Conservation (phyloP, 2,329 filamentous ascomycete genomes). For the Exophiala bonariae region DNA sequence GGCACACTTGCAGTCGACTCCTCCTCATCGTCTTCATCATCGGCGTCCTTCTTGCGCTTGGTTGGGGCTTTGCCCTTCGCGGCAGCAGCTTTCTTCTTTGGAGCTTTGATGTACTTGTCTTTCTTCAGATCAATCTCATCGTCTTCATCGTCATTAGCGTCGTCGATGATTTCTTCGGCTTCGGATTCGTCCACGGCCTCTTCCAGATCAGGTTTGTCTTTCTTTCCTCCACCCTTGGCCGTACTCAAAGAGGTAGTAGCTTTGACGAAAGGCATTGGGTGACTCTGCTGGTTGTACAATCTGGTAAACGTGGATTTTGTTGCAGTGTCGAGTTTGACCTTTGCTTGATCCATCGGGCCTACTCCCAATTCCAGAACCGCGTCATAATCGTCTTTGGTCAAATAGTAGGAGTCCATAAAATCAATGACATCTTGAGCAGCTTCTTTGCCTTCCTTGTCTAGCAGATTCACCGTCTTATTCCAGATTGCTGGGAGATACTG, state of each 20-base stretch:
- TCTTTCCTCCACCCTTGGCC: slow-evolving; percentile 58
- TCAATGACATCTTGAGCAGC: slow-evolving; percentile 80
- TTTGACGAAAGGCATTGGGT: slow-evolving; percentile 96
- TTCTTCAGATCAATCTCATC: slow-evolving; percentile 83
- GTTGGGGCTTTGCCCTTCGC: slow-evolving; percentile 39
- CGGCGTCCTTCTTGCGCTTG: slow-evolving; percentile 3
- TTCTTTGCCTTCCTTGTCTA: slow-evolving; percentile 79
- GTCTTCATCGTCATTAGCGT: slow-evolving; percentile 65
- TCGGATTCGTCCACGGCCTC: slow-evolving; percentile 87
- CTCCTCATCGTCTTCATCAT: slow-evolving; percentile 14
- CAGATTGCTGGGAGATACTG: slow-evolving; percentile 90
- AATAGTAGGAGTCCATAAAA: slow-evolving; percentile 94
- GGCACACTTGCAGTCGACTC: slow-evolving; percentile 14
- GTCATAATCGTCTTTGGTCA: slow-evolving; percentile 94
- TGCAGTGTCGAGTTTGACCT: slow-evolving; percentile 76
- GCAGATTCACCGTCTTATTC: slow-evolving; percentile 71
- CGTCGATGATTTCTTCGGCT: slow-evolving; percentile 62
- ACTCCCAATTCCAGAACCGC: slow-evolving; percentile 88
- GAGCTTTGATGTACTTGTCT: slow-evolving; percentile 93
- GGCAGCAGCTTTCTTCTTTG: slow-evolving; percentile 69
- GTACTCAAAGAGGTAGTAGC: slow-evolving; percentile 73
- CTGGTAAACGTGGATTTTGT: slow-evolving; percentile 89
- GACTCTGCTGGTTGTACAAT: slow-evolving; percentile 81
- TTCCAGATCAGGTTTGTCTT: slow-evolving; percentile 87
- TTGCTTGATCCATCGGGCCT: slow-evolving; percentile 75